Base-by-base conservation (phyloP, 345 rosid species). In the Noccaea bulbosa region DNA sequence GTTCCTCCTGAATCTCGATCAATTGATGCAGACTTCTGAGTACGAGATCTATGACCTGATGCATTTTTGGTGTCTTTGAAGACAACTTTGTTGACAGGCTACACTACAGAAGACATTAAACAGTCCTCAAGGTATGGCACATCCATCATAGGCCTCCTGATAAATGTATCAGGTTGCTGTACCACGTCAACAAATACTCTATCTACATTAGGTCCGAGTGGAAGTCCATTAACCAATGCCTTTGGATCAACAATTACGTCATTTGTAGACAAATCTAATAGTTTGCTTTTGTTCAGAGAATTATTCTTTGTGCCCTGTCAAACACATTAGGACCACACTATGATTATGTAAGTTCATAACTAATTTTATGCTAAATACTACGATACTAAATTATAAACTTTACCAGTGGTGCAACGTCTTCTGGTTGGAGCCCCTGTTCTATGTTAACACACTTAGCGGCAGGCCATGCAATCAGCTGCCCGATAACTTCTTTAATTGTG, bases 101-200 rank as follows among this genome's bases (percentile, higher is more conserved):
- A 49, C 34, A 40, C 20, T 33, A 54, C 22, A 14, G 7, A 33
- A 0, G 11, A n/a, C 0, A 6, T 0, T 54, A 53, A 6, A 5
- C 37, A 53, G 0, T 53, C 39, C 2, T 53, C 59, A 6, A 53
- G 9, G 59, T 32, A 32, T 32, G 39, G 3, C 17, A 50, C n/a
- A 50, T 50, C 55, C 12, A 10, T 4, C 2, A n/a, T 50, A 50
- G 55, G 34, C 55, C 55, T 50, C 55, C 55, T 22, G 3, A 50
- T 50, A 11, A 22, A 22, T 8, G 55, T 50, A 1, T 24, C 33
- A 4, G 33, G 33, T 50, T 50, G 55, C 10, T 9, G 34, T 20
- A 50, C n/a, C 24, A 15, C 51, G 15, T 46, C 51, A 3, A 46
- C 10, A 7, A 44, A 44, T 5, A 44, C 7, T n/a, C n/a, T 44